phyloP scores from a whole-genome alignment of 2,329 filamentous ascomycete genomes.

The Thermoascus crustaceus region DNA sequence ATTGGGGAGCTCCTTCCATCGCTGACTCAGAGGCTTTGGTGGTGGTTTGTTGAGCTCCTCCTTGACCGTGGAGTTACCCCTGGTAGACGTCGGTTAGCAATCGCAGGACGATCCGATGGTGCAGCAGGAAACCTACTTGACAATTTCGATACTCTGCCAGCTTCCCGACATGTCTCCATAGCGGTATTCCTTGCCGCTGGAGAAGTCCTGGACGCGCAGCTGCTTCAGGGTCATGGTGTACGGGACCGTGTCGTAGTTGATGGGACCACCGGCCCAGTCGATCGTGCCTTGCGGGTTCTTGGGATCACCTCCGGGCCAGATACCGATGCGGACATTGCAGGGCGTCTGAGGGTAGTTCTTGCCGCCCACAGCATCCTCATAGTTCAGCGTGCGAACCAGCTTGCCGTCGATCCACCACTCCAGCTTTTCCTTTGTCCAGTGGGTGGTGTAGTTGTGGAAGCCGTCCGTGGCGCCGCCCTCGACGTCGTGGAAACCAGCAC shows the following conservation, averaged over 20 bases:
- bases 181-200: constrained; percentile 56
- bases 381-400: constrained; percentile 53
- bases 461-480: constrained; percentile 45
- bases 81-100: constrained; percentile 21
- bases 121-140: constrained; percentile 21
- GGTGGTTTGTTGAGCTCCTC: constrained; percentile 28
- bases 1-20: constrained; percentile 37
- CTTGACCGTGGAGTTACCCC: constrained; percentile 56
- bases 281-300: constrained; percentile 41
- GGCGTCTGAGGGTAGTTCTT: constrained; percentile 63
- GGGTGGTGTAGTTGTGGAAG: constrained; percentile 46
- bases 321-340: constrained; percentile 61
- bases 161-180: constrained; percentile 55
- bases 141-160: constrained; percentile 58
- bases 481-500: constrained; percentile 67
- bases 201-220: constrained; percentile 50
- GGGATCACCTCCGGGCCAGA: constrained; percentile 56
- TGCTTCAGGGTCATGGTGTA: constrained; percentile 67
- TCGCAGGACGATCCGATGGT: not conserved
- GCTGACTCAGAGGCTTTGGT: constrained; percentile 28
- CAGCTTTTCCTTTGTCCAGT: constrained; percentile 59
- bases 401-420: constrained; percentile 59
- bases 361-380: constrained; percentile 48
- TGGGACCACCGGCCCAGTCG: constrained; percentile 61
- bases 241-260: constrained; percentile 57